Conservation (phyloP, 225 moss, liverwort and hornwort species). For the Marchantia polymorpha region DNA sequence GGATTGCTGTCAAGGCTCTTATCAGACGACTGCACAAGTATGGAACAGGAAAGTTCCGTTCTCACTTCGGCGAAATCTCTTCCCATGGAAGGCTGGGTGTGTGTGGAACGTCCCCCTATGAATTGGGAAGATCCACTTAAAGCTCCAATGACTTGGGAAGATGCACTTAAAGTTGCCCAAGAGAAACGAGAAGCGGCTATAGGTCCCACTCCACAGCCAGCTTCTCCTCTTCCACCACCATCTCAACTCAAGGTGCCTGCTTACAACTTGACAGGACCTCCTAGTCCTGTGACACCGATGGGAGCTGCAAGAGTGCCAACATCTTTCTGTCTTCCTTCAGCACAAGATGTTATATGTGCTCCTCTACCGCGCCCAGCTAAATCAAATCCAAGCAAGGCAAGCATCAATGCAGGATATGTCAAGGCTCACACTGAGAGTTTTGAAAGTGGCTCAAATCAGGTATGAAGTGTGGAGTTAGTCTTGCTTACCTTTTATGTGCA, state of each 20-base stretch:
- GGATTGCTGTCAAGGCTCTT: slow-evolving; percentile 18
- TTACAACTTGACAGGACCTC: slow-evolving; percentile 2
- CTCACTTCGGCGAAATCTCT: not conserved
- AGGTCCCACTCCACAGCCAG: not conserved
- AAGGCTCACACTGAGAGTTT: slow-evolving; percentile 23
- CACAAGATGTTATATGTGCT: slow-evolving; percentile 2
- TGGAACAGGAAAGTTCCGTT: not conserved
- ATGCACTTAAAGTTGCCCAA: slow-evolving; percentile 37
- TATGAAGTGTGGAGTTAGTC: slow-evolving; percentile 18
- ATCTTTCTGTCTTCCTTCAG: slow-evolving; percentile 1
- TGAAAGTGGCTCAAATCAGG: slow-evolving; percentile 23
- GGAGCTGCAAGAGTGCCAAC: not conserved
- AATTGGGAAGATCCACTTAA: slow-evolving; percentile 37
- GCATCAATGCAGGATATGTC: slow-evolving; percentile 19
- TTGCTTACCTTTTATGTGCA: not conserved
- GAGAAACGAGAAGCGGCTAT: slow-evolving; percentile 23
- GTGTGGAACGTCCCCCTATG: slow-evolving; percentile 48
- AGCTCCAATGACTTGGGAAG: slow-evolving; percentile 47
- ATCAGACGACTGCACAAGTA: slow-evolving; percentile 5
- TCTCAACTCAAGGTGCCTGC: not conserved
- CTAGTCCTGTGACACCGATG: slow-evolving; percentile 4
- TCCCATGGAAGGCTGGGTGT: slow-evolving; percentile 40
- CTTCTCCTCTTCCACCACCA: slow-evolving; percentile 1
- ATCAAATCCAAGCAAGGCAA: slow-evolving; percentile 18
- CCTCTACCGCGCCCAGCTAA: slow-evolving; percentile 22